Base-by-base conservation (phyloP, 176 grass and related monocot species). In the Thinopyrum elongatum region DNA sequence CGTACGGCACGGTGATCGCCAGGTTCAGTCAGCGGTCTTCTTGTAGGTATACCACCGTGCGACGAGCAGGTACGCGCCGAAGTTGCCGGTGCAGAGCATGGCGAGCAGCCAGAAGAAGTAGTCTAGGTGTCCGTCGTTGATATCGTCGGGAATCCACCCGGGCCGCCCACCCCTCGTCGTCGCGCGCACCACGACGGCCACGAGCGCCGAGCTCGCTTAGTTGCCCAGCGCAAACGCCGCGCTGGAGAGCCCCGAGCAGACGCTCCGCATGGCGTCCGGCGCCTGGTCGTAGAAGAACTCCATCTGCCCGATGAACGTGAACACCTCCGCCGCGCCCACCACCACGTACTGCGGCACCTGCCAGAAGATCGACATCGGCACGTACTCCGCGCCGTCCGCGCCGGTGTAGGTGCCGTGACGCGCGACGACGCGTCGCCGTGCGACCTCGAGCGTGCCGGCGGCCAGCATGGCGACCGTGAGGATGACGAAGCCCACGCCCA, bases 221-320 rank as follows among this genome's bases (percentile, higher is more conserved):
- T 87, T 94, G 0, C 92, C 89, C 6, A 94, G 57, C 26, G 92
- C 92, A 42, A 77, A 80, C 3, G 92, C 86, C 65, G 86, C 81
- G 13, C 39, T 63, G 16, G 89, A 72, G 1, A 94, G 84, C 0
- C 86, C 86, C 10, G 92, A 87, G 81, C 92, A 94, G 53, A 89
- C 38, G 81, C 92, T 94, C 13, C 92, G 78, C 89, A 94, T 94
- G 11, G 87, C 92, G 76, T 94, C 89, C 0, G 93, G 93, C 62
- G 93, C 93, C 85, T 94, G 93, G 87, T 92, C 87, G 67, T 92
- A 94, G 74, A 92, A 92, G 79, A 94, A 94, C 82, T 94, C 93
- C 73, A 94, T 38, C 85, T 94, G 90, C 1, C 90, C 90, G 51
- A 92, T 87, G 42, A 91, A 94, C 3, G 92, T 94, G 81, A 94